Evolutionary conservation across 371 early-diverging fungal species (phyloP).

Genomic region (Mortierella sp.): DNA sequence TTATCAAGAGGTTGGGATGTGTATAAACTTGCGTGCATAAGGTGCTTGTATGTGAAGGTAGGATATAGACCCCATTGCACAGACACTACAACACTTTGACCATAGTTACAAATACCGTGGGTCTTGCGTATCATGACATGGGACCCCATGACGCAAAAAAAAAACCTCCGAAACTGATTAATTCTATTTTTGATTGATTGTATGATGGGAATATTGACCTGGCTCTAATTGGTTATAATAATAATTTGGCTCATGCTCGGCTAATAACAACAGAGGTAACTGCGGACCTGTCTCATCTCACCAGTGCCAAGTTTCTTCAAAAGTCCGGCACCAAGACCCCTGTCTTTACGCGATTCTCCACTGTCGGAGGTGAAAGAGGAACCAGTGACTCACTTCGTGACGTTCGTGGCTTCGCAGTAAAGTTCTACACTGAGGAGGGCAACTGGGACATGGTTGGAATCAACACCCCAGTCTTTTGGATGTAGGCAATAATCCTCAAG

Average conservation of each 20-base stretch:
- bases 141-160: background rate
- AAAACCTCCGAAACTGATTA: background rate
- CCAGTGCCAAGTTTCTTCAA: conserved; percentile 82
- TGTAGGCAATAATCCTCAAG: conserved; percentile 24
- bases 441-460: conserved; percentile 81
- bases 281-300: conserved; percentile 75
- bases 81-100: background rate
- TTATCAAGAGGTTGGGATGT: background rate
- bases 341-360: conserved; percentile 82
- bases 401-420: conserved; percentile 78
- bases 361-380: conserved; percentile 83
- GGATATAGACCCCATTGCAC: background rate
- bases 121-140: background rate
- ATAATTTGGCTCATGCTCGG: background rate
- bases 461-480: conserved; percentile 72
- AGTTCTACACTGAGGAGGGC: conserved; percentile 78
- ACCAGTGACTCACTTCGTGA: conserved; percentile 85
- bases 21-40: no score
- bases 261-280: conserved; percentile 67
- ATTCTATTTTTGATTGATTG: background rate
- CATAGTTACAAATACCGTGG: no score
- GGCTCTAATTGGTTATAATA: background rate
- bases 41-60: background rate
- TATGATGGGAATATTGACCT: no score
- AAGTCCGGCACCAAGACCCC: conserved; percentile 83